A percentile compares a stretch with the other conserved stretches of the same genome.
These are phyloP conservation scores for Xylaria sp. DNA, from an alignment of 2,329 filamentous ascomycete genomes.

Conservation along the genomic window DNA sequence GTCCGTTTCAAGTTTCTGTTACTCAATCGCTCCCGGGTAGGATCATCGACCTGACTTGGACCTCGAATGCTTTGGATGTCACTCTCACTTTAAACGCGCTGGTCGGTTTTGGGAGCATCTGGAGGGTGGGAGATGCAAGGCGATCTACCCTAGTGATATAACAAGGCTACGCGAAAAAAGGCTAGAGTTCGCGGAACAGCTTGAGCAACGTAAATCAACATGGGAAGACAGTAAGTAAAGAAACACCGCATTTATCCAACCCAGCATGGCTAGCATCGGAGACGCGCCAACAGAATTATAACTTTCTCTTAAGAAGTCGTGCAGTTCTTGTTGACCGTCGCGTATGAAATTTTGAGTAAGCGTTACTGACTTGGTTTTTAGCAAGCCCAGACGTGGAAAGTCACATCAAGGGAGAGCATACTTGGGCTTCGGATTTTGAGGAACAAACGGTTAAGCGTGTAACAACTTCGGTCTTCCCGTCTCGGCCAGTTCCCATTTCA, in stretches of 20 bases:
- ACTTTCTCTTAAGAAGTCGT: not conserved
- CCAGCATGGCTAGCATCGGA: not conserved
- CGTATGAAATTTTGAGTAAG: no score
- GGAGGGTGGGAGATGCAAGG: conserved; percentile 48
- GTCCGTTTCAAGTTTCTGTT: conserved; percentile 5
- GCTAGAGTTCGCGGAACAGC: conserved; percentile 42
- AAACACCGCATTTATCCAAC: not conserved
- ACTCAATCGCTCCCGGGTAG: conserved; percentile 35
- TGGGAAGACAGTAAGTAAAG: conserved; percentile 17
- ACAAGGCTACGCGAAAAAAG: conserved; percentile 46
- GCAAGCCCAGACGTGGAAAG: not conserved
- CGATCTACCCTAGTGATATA: conserved; percentile 44
- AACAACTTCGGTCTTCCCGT: not conserved
- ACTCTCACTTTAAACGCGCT: conserved; percentile 44
- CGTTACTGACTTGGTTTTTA: not conserved
- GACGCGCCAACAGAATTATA: not conserved
- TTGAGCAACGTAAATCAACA: conserved; percentile 18
- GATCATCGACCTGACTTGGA: conserved; percentile 48
- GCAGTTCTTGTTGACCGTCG: no score
- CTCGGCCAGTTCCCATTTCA: not conserved
- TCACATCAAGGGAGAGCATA: conserved; percentile 21
- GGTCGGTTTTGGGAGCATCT: conserved; percentile 52
- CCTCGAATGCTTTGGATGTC: conserved; percentile 56
- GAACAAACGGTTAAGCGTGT: not conserved
- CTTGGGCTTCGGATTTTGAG: conserved; percentile 11